Conservation (phyloP, 1,284 basidiomycete genomes). For the Cystobasidium slooffiae region DNA sequence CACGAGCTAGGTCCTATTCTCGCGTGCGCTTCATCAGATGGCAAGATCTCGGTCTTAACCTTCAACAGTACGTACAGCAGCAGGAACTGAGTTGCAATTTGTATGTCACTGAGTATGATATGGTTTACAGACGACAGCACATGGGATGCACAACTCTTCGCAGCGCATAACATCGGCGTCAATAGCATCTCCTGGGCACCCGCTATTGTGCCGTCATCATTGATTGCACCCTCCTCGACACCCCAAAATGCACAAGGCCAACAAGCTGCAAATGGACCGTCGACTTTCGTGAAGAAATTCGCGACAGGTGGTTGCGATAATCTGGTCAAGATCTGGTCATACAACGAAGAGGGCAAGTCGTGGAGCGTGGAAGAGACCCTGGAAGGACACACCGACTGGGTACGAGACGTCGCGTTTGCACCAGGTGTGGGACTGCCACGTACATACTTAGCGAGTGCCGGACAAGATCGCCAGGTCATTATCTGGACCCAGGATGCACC, state of each 20-base stretch:
- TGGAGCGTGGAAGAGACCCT: conserved; percentile 88
- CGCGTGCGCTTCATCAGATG: conserved; percentile 97
- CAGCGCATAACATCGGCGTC: conserved; percentile 93
- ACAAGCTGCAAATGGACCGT: conserved; percentile 40
- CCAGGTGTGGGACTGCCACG: conserved; percentile 93
- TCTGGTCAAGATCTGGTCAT: conserved; percentile 92
- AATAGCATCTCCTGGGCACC: conserved; percentile 99
- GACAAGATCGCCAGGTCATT: conserved; percentile 82
- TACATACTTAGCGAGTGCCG: conserved; percentile 75
- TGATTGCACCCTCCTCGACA: conserved; percentile 65
- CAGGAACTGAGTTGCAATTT: not conserved
- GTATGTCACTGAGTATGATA: not conserved
- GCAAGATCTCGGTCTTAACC: conserved; percentile 92
- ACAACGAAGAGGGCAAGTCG: conserved; percentile 62
- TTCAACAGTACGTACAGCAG: conserved; percentile 82
- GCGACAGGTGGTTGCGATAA: conserved; percentile 96
- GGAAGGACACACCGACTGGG: conserved; percentile 94
- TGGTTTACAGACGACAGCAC: conserved; percentile 80
- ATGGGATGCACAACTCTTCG: conserved; percentile 93
- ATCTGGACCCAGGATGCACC: conserved; percentile 91
- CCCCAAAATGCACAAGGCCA: conserved; percentile 30
- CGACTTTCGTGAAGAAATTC: conserved; percentile 69
- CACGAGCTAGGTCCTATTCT: conserved; percentile 96
- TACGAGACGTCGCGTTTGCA: conserved; percentile 96
- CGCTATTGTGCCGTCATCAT: conserved; percentile 80